Evolutionary conservation across 1,284 basidiomycete genomes (phyloP).

Genomic region (Trametes versicolor): DNA sequence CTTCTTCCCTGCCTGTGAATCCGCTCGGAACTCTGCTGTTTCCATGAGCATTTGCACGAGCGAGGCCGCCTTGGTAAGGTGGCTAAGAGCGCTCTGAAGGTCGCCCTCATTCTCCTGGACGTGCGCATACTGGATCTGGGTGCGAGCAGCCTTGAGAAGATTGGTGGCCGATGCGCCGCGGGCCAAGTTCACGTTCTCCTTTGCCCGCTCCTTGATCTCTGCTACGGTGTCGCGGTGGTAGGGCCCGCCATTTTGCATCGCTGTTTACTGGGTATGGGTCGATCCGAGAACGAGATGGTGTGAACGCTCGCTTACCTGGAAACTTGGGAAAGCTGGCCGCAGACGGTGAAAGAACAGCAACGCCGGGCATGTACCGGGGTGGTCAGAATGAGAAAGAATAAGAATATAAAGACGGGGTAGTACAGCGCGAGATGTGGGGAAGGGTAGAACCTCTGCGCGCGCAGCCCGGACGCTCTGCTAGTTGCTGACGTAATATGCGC

Average conservation of each 20-base stretch:
- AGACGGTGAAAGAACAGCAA: constrained; percentile 47
- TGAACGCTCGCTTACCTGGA: constrained; percentile 37
- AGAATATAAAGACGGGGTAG: constrained; percentile 38
- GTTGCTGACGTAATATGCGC: neutral
- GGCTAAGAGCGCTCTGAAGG: constrained; percentile 64
- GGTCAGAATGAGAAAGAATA: constrained; percentile 26
- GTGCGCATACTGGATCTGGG: constrained; percentile 60
- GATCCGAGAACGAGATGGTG: constrained; percentile 13
- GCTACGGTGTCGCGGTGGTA: constrained; percentile 53
- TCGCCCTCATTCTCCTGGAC: constrained; percentile 64
- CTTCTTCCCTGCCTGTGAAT: constrained; percentile 54
- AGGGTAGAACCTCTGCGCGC: constrained; percentile 3
- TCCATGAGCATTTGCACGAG: constrained; percentile 66
- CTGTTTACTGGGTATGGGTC: constrained; percentile 28
- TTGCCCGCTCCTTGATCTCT: constrained; percentile 73
- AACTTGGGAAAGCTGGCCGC: constrained; percentile 39
- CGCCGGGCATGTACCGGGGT: constrained; percentile 46
- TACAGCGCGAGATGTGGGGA: constrained; percentile 21
- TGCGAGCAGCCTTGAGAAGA: constrained; percentile 68
- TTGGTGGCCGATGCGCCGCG: constrained; percentile 64
- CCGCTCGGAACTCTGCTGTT: constrained; percentile 63
- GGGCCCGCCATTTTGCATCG: constrained; percentile 47
- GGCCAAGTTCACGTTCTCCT: constrained; percentile 61
- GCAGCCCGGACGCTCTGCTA: neutral
- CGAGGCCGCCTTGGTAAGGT: constrained; percentile 67